Percentiles rank a stretch among this genome's conserved stretches.
Evolutionary conservation across 1,139 yeast species (phyloP).

Genomic region (Debaryomyces subglobosus): DNA sequence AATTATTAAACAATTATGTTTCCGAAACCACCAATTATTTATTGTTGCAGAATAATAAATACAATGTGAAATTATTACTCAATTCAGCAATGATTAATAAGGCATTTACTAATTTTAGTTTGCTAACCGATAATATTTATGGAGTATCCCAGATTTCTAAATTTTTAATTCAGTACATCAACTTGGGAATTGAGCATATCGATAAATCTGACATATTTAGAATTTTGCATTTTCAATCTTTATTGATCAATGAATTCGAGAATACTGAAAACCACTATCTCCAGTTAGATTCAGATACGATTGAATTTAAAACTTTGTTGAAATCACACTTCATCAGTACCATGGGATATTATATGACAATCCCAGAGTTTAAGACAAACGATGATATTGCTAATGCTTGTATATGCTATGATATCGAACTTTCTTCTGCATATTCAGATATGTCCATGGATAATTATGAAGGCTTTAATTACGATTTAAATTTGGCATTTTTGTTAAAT

Average conservation of each 20-base stretch:
- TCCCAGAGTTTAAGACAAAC: slow-evolving; percentile 16
- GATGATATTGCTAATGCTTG: slow-evolving; percentile 26
- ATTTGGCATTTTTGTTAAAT: slow-evolving; percentile 34
- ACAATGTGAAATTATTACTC: slow-evolving; percentile 24
- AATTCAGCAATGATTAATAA: slow-evolving; percentile 34
- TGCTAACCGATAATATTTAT: slow-evolving; percentile 37
- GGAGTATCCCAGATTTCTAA: slow-evolving; percentile 35
- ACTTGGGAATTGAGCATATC: slow-evolving; percentile 14
- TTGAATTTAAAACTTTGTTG: slow-evolving; percentile 26
- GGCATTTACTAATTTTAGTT: slow-evolving; percentile 31
- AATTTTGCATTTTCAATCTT: slow-evolving; percentile 37
- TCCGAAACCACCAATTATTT: slow-evolving; percentile 34
- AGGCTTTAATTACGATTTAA: slow-evolving; percentile 21
- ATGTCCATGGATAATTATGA: not conserved
- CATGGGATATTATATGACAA: slow-evolving; percentile 10
- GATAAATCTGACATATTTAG: slow-evolving; percentile 18
- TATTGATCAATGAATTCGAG: slow-evolving; percentile 51
- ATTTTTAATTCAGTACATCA: slow-evolving; percentile 23
- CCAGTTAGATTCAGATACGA: slow-evolving; percentile 40
- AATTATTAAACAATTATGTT: slow-evolving; percentile 33
- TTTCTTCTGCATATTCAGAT: not conserved
- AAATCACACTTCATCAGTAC: slow-evolving; percentile 20
- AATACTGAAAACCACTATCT: slow-evolving; percentile 54
- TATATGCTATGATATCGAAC: slow-evolving; percentile 15
- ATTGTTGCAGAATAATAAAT: slow-evolving; percentile 17